These are phyloP conservation scores for Penicillium coffeae DNA, from an alignment of 495 filamentous ascomycete genomes.

Conservation along the genomic window DNA sequence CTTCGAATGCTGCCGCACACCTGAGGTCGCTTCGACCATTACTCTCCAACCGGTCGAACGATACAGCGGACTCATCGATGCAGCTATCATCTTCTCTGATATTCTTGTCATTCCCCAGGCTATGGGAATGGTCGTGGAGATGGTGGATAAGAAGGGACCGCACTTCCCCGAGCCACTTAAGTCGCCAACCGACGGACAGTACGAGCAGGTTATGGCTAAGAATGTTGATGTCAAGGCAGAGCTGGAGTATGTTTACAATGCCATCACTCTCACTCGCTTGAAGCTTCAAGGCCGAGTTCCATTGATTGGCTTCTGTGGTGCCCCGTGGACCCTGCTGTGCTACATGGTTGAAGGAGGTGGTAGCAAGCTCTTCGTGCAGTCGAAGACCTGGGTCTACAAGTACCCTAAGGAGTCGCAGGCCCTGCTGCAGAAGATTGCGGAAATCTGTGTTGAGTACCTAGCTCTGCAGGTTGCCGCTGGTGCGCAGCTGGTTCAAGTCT, in stretches of 20 bases:
- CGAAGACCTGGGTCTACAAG: conserved; percentile 94
- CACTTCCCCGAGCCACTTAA: conserved; percentile 83
- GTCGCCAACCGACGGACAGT: conserved; percentile 75
- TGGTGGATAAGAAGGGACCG: conserved; percentile 93
- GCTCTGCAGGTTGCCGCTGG: conserved; percentile 89
- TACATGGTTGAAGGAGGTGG: conserved; percentile 99
- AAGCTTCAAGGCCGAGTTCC: conserved; percentile 87
- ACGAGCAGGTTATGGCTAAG: conserved; percentile 67
- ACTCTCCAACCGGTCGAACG: conserved; percentile 93
- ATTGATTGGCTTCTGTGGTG: conserved; percentile 94
- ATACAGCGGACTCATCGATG: conserved; percentile 85
- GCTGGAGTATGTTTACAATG: conserved; percentile 90
- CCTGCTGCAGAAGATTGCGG: conserved; percentile 83
- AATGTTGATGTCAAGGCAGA: conserved; percentile 78
- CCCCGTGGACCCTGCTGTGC: conserved; percentile 93
- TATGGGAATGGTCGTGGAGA: conserved; percentile 94
- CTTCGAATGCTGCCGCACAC: conserved; percentile 92
- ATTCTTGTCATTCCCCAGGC: conserved; percentile 97
- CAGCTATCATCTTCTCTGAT: conserved; percentile 98
- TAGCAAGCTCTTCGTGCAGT: conserved; percentile 84
- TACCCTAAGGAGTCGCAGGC: conserved; percentile 75
- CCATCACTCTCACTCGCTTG: conserved; percentile 83
- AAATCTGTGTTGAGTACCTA: conserved; percentile 89
- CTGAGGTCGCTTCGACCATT: conserved; percentile 85
- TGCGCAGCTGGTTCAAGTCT: conserved; percentile 92